Conservation (phyloP, 495 filamentous ascomycete genomes). For the Hypoxylon perforatum region DNA sequence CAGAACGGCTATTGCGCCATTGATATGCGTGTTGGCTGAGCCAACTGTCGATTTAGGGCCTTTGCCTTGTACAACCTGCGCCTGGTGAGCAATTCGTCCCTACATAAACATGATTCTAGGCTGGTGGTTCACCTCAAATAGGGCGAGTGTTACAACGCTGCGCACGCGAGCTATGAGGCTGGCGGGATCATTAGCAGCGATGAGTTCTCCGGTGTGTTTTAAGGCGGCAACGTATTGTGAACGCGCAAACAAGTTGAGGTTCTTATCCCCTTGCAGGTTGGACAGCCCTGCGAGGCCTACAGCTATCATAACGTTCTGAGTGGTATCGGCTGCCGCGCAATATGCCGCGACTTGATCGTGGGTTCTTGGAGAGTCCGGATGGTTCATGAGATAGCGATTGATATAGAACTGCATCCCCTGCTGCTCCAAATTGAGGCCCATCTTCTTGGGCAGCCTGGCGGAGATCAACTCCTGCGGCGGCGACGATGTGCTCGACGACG, state of each 20-base stretch:
- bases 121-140: slow-evolving; percentile 55
- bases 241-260: slow-evolving; percentile 50
- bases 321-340: slow-evolving; percentile 40
- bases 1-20: slow-evolving; percentile 57
- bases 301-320: slow-evolving; percentile 60
- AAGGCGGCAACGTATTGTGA: slow-evolving; percentile 57
- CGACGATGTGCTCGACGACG: slow-evolving; percentile 5
- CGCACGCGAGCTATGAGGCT: slow-evolving; percentile 48
- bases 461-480: slow-evolving; percentile 17
- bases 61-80: slow-evolving; percentile 49
- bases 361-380: slow-evolving; percentile 58
- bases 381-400: slow-evolving; percentile 58
- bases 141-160: slow-evolving; percentile 55
- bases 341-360: slow-evolving; percentile 40
- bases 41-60: slow-evolving; percentile 42
- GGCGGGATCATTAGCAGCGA: slow-evolving; percentile 40
- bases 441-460: slow-evolving; percentile 38
- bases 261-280: slow-evolving; percentile 55
- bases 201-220: slow-evolving; percentile 48
- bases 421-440: slow-evolving; percentile 50
- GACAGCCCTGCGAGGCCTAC: slow-evolving; percentile 62
- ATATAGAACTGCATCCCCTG: slow-evolving; percentile 60
- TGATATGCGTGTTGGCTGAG: slow-evolving; percentile 56
- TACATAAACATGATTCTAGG: neutral
- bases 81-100: slow-evolving; percentile 21